These are phyloP conservation scores for Galerina sulciceps DNA, from an alignment of 768 basidiomycete species.

Conservation along the genomic window DNA sequence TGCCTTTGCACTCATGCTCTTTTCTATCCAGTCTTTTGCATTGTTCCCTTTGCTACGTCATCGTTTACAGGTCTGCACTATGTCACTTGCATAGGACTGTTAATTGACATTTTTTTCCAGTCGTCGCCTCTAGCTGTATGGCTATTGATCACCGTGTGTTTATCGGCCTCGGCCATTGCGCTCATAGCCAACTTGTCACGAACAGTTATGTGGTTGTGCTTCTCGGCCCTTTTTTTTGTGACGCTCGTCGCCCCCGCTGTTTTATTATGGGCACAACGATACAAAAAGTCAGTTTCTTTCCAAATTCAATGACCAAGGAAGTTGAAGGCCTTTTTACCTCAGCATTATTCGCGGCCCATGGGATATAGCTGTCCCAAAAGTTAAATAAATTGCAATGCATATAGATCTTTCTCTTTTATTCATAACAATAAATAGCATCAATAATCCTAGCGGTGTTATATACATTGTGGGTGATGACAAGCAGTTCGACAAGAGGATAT, in stretches of 20 bases:
- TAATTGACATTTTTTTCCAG: constrained; percentile 36
- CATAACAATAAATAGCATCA: constrained; percentile 21
- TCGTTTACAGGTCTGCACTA: constrained; percentile 60
- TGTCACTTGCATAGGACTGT: constrained; percentile 14
- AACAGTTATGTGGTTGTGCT: constrained; percentile 57
- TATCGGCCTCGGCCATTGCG: constrained; percentile 53
- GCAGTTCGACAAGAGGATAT: constrained; percentile 28
- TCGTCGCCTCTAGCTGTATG: constrained; percentile 50
- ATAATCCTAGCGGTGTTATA: constrained; percentile 26
- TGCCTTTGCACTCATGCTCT: constrained; percentile 88
- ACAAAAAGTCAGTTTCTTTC: constrained; percentile 72
- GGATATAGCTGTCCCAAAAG: constrained; percentile 84
- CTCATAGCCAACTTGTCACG: constrained; percentile 59
- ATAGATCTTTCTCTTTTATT: constrained; percentile 4
- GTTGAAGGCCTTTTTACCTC: constrained; percentile 12
- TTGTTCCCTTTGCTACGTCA: constrained; percentile 80
- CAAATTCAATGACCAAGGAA: constrained; percentile 16
- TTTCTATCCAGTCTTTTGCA: constrained; percentile 84
- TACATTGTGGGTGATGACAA: constrained; percentile 20
- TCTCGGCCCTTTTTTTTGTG: constrained; percentile 53
- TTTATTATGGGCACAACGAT: constrained; percentile 84
- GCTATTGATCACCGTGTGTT: constrained; percentile 52
- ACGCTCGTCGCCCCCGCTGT: constrained; percentile 76
- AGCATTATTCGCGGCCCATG: constrained; percentile 91
- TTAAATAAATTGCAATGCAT: constrained; percentile 42